Evolutionary conservation across 768 basidiomycete genomes (phyloP), one percentile per base, ranked within the genome.

Genomic region (Serendipita sp.): DNA sequence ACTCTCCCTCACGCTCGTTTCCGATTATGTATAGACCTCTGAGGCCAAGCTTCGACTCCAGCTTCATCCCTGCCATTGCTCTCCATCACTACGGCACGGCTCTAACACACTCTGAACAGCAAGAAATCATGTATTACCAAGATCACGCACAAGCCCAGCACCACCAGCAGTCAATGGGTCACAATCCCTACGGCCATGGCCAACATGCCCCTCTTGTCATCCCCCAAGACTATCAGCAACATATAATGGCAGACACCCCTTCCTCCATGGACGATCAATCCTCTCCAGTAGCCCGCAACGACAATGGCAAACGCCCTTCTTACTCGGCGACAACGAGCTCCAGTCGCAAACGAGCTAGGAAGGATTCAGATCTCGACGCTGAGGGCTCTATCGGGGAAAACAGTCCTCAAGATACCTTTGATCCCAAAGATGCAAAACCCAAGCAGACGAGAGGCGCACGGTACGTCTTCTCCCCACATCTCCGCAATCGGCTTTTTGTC

Each of bases 401-500:
- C 27, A 73, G 73, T 3, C 34, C 48, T 23, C 44, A 27, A 34
- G 65, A 60, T 44, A 53, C 23, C 34, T 73, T 76, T 2, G 85
- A 82, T 70, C 82, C 81, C 3, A 68, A 85, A 18, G 84, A 85
- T 64, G 70, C 75, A 1, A 91, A 91, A 72, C 78, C 84, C n/a
- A 92, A 92, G 75, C 80, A 88, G 0, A 91, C 90, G 2, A 77
- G 90, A 16, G 90, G 90, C n/a, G 88, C 89, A 60, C 79, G 89
- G 89, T 90, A 65, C 64, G 78, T 73, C 8, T 13, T 53, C 23
- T 53, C 18, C 62, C 66, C 50, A 44, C 62, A 55, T 45, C 63
- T 55, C 43, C 33, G 31, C n/a, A 15, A 40, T 31, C 48, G 33
- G 31, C 55, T 15, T 31, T 63, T 36, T 43, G 60, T n/a, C n/a